Evolutionary conservation across 2,329 filamentous ascomycete species (phyloP), one percentile per base, ranked within the genome.

Genomic region (Neofusicoccum parvum): DNA sequence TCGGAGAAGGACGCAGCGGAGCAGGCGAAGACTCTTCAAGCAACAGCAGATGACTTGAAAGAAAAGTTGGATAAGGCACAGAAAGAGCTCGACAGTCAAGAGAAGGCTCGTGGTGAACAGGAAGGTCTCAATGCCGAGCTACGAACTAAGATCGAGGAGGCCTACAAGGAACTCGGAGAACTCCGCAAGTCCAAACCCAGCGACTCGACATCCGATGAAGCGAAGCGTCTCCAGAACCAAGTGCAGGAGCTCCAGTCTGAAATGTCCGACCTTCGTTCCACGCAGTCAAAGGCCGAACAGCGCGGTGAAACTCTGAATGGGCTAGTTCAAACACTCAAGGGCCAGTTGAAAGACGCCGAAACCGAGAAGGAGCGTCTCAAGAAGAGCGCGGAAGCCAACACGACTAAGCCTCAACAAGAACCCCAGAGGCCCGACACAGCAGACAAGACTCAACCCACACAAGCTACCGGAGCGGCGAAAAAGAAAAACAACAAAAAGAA

Each of bases 401-500:
- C 69, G 7, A 66, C 67, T 3, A 72, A 72, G 58, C 11, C 56
- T 37, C 41, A 48, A 23, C 64, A 67, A 3, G 54, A 68, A 14
- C 43, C 39, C 36, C 68, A 71, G 48, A 43, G 68, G 12, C 41
- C 45, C 20, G 10, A 23, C 27, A 23, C 51, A 77, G 76, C 81
- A 12, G 80, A 80, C 67, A 94, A 93, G 80, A 95, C 92, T 78
- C 93, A 92, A 77, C 95, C 92, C 68, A 81, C 81, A 68, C 82
- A 92, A 76, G 96, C 94, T 82, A 85, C 68, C 76, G 70, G 73
- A 14, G 77, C 81, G 11, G 80, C 80, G 66, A 94, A 93, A 80
- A 96, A 92, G 78, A 94, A 92, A 77, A 96, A 93, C 69, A 82
- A 81, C 70, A 82, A 92, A 75, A 96, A 94, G 82, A 97, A 96